Evolutionary conservation across 176 grass and related monocot genomes (phyloP).

Genomic region (Rhynchospora tenuis): DNA sequence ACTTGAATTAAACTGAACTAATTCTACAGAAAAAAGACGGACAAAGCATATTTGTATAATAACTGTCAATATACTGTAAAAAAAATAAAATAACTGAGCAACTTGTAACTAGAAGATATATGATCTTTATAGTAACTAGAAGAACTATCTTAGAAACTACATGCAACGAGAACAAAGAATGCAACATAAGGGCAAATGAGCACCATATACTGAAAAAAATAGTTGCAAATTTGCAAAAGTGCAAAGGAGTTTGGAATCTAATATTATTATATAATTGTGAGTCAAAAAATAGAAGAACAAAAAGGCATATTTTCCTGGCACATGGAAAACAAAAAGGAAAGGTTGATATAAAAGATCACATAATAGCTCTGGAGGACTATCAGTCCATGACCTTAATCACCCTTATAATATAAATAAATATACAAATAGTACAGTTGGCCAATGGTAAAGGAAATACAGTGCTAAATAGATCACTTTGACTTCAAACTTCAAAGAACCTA

Average conservation of each 20-base stretch:
- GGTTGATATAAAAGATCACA: not conserved
- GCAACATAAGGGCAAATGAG: not conserved
- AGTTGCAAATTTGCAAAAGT: not conserved
- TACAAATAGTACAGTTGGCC: not conserved
- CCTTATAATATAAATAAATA: not conserved
- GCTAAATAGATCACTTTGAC: not conserved
- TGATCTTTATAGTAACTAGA: not conserved
- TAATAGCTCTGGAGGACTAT: not conserved
- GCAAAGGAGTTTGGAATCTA: not conserved
- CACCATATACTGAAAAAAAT: not conserved
- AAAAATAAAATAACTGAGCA: not conserved
- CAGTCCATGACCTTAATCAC: not conserved
- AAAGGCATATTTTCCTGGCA: not conserved
- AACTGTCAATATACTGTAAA: not conserved
- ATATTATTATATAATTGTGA: not conserved
- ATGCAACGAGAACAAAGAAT: too few relatives aligned
- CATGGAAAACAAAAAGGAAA: not conserved
- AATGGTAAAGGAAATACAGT: not conserved
- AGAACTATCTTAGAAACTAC: too few relatives aligned
- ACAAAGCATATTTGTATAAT: not conserved
- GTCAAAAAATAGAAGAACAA: not conserved
- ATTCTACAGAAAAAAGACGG: not conserved
- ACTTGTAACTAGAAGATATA: not conserved
- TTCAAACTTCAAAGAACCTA: not conserved
- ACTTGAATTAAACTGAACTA: not conserved